These are phyloP conservation scores for Candida frijolesensis DNA, from an alignment of 1,139 yeast genomes.

Conservation along the genomic window DNA sequence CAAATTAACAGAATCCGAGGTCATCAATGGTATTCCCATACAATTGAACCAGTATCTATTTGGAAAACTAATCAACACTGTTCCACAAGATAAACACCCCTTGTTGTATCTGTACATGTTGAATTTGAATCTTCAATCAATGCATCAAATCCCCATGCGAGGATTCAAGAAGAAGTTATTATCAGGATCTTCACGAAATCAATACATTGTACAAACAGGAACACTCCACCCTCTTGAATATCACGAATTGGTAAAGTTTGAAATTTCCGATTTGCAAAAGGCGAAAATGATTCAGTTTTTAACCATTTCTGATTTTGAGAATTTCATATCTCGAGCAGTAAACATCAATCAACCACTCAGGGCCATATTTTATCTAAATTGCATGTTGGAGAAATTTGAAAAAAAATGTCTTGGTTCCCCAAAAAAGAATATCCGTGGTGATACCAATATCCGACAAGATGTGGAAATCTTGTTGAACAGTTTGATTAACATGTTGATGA, in stretches of 20 bases:
- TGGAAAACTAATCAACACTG: slow-evolving; percentile 21
- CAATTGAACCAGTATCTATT: slow-evolving; percentile 22
- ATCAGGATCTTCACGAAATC: slow-evolving; percentile 26
- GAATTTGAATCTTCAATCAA: slow-evolving; percentile 35
- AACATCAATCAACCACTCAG: slow-evolving; percentile 32
- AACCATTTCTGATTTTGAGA: slow-evolving; percentile 29
- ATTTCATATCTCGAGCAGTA: slow-evolving; percentile 27
- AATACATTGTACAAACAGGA: slow-evolving; percentile 39
- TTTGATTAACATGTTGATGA: slow-evolving; percentile 37
- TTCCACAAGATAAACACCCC: slow-evolving; percentile 23
- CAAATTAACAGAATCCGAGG: slow-evolving; percentile 24
- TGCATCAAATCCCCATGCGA: slow-evolving; percentile 18
- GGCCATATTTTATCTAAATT: slow-evolving; percentile 36
- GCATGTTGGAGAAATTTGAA: slow-evolving; percentile 43
- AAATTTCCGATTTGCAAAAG: slow-evolving; percentile 21
- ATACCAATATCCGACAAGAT: slow-evolving; percentile 23
- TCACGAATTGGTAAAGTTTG: slow-evolving; percentile 32
- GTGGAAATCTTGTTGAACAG: slow-evolving; percentile 31
- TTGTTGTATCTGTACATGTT: slow-evolving; percentile 37
- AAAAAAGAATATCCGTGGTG: slow-evolving; percentile 12
- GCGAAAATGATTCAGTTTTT: slow-evolving; percentile 35
- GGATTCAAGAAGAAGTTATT: slow-evolving; percentile 25
- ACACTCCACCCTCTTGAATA: slow-evolving; percentile 33
- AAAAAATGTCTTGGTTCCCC: slow-evolving; percentile 20
- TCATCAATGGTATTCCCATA: slow-evolving; percentile 28